Evolutionary conservation across 768 basidiomycete genomes (phyloP).

Genomic region (Podaxis mareebaensis): DNA sequence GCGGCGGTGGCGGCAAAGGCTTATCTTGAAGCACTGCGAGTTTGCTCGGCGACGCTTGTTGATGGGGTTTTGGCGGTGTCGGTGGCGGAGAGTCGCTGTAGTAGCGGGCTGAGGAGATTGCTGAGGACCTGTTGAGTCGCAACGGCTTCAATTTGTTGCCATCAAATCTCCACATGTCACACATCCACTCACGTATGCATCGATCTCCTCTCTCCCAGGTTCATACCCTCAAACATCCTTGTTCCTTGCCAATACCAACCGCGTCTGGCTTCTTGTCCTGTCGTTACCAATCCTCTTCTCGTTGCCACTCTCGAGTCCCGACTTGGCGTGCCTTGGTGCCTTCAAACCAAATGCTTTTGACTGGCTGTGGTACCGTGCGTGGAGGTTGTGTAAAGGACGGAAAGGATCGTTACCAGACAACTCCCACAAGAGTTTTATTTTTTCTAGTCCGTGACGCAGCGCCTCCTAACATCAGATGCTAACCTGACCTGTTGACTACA

Average conservation of each 20-base stretch:
- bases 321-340: not conserved
- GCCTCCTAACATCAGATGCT: constrained; percentile 4
- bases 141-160: constrained; percentile 9
- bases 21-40: constrained; percentile 2
- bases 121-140: not conserved
- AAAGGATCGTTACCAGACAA: not conserved
- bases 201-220: not conserved
- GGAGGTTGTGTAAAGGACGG: not conserved
- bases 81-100: not conserved
- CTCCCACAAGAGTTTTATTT: not conserved
- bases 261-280: not conserved
- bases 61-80: constrained; percentile 2
- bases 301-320: not conserved
- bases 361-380: not conserved
- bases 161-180: constrained; percentile 15
- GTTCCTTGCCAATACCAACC: not conserved
- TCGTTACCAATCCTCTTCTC: not conserved
- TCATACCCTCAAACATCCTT: not conserved
- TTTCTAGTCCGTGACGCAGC: constrained; percentile 2
- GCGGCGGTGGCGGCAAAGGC: not conserved
- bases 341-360: not conserved
- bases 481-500: not conserved
- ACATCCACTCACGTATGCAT: not conserved
- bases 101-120: not conserved
- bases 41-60: not conserved